These are phyloP conservation scores for Mycena chlorophos DNA, from an alignment of 768 basidiomycete genomes.

Conservation along the genomic window DNA sequence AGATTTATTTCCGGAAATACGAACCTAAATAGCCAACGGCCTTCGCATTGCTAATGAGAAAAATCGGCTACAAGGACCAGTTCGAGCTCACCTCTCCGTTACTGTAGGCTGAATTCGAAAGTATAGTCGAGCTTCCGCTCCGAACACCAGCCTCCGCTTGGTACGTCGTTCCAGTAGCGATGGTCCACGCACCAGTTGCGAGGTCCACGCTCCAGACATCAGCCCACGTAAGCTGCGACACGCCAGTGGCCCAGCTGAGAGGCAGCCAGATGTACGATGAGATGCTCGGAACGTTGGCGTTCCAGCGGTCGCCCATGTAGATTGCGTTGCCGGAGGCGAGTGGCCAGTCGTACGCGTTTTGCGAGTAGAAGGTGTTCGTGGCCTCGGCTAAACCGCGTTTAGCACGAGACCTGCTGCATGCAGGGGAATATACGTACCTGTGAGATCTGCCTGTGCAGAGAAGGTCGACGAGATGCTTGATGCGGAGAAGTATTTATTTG, in stretches of 20 bases:
- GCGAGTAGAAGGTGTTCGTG: constrained; percentile 59
- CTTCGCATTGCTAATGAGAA: constrained; percentile 54
- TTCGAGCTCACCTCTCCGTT: no score
- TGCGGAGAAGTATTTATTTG: constrained; percentile 59
- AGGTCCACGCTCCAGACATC: constrained; percentile 61
- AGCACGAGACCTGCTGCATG: no score
- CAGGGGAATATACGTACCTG: no score
- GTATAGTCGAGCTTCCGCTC: constrained; percentile 44
- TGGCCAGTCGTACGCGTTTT: constrained; percentile 57
- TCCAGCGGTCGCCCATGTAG: constrained; percentile 70
- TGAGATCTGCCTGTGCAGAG: constrained; percentile 58
- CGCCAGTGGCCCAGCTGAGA: constrained; percentile 52
- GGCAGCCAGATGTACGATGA: constrained; percentile 66
- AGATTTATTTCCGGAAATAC: constrained; percentile 6
- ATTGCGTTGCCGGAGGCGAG: constrained; percentile 48
- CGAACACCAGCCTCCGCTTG: constrained; percentile 55
- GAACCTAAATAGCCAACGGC: constrained; percentile 58
- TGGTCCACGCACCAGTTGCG: constrained; percentile 49
- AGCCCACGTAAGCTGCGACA: constrained; percentile 53
- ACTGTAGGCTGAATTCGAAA: no score
- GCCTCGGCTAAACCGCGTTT: no score
- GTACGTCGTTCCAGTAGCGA: constrained; percentile 52
- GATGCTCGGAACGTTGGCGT: constrained; percentile 51
- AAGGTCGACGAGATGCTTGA: constrained; percentile 46
- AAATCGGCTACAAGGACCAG: no score